Evolutionary conservation across 1,139 yeast genomes (phyloP), one percentile per base, ranked within the genome.

Genomic region (Blastobotrys buckinghamii): DNA sequence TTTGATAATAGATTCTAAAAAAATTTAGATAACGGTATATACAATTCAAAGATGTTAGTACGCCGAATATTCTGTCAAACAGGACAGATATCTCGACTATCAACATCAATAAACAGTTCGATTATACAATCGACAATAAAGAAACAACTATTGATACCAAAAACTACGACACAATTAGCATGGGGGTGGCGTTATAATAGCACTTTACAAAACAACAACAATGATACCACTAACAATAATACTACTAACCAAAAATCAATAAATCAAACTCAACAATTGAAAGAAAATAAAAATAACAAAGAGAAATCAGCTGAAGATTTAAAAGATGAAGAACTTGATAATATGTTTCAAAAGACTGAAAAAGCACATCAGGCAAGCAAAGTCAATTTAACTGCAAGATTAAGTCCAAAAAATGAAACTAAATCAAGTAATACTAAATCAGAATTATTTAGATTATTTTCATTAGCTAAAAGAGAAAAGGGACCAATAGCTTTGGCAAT

Each of bases 401-500:
- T 68, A 34, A 54, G 60, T 17, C 32, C 20, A 9, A 32, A 30
- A 27, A 29, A 37, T 19, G 42, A 43, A 16, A 55, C 26, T 53
- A 59, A 8, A 22, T 22, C 24, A 22, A 22, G 5, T 35, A 48
- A 42, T 10, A 19, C 40, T 20, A 47, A 36, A 42, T 41, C 50
- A 20, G 86, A 81, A 55, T 69, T 81, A 8, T 51, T 65, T 45
- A 64, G 86, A 45, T 68, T 82, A 32, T 61, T 78, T 13, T 65
- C 68, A 40, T 67, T 82, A 38, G 81, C 79, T 0, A 68, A 68
- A 47, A 67, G 71, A 40, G 88, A 82, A 59, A 62, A 73, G 54
- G 70, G 70, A 55, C 61, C 82, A n/a, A 67, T 82, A 43, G 59
- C 72, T 0, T 57, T 70, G 2, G 96, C 96, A 0, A 71, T 89